Percentiles rank a stretch among this genome's conserved stretches.
Conservation (phyloP, 108 stramenopile genomes). For the Epipyxis sp. region DNA sequence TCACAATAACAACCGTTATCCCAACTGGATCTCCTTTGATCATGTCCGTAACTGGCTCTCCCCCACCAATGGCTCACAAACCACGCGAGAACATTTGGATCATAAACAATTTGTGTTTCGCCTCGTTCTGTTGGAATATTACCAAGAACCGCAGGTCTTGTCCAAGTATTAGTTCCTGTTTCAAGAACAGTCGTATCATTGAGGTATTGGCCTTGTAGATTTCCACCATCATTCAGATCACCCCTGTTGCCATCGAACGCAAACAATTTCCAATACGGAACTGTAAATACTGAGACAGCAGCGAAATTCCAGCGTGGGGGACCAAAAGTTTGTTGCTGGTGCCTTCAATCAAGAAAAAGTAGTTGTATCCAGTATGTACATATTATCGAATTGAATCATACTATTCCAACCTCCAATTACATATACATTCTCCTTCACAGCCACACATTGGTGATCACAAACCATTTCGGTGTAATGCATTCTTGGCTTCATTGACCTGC, state of each 20-base stretch:
- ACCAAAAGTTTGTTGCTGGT: conserved; percentile 37
- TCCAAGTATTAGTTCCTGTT: conserved; percentile 56
- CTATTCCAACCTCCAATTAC: conserved; percentile 76
- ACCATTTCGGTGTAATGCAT: too few relatives aligned
- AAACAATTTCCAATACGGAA: conserved; percentile 74
- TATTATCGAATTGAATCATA: conserved; percentile 65
- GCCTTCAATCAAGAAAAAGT: conserved; percentile 40
- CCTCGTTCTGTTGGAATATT: conserved; percentile 59
- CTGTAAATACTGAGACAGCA: conserved; percentile 65
- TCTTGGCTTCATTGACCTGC: too few relatives aligned
- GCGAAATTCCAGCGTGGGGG: conserved; percentile 68
- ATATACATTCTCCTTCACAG: conserved; percentile 59
- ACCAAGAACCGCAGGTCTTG: conserved; percentile 49
- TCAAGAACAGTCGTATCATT: conserved; percentile 64
- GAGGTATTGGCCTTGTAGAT: conserved; percentile 56
- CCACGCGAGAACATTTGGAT: conserved; percentile 37
- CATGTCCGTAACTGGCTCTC: too few relatives aligned
- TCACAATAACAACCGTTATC: too few relatives aligned
- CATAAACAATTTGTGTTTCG: conserved; percentile 56
- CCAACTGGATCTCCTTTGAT: too few relatives aligned
- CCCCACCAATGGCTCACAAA: conserved; percentile 74
- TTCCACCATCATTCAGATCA: conserved; percentile 46
- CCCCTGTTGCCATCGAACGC: conserved; percentile 75
- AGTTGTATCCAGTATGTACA: conserved; percentile 60
- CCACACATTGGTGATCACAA: conserved; percentile 64